Conservation (phyloP, 2,329 filamentous ascomycete genomes). For the Aspergillus uvarum region DNA sequence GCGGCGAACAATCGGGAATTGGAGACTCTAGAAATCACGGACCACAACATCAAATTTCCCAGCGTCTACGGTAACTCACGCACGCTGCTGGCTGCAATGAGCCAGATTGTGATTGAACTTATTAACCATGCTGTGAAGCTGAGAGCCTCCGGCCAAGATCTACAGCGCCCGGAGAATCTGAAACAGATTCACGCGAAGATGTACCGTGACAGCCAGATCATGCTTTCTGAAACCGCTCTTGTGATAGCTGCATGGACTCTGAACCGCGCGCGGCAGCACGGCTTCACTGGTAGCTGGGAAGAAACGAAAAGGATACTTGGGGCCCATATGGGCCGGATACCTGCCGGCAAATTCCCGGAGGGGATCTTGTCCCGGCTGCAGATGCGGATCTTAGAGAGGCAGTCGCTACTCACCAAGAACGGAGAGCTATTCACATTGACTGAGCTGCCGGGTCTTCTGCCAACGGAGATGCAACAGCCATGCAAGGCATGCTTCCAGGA, state of each 20-base stretch:
- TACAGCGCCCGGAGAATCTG: constrained; percentile 34
- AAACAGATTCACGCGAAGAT: constrained; percentile 44
- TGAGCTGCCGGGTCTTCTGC: constrained; percentile 33
- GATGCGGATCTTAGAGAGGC: constrained; percentile 33
- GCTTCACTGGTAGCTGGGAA: constrained; percentile 25
- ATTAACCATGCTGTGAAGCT: constrained; percentile 40
- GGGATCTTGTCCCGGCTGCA: constrained; percentile 31
- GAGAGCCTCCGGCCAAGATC: constrained; percentile 27
- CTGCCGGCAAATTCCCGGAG: constrained; percentile 29
- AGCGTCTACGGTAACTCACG: constrained; percentile 38
- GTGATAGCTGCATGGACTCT: constrained; percentile 43
- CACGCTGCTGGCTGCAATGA: constrained; percentile 39
- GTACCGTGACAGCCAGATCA: constrained; percentile 45
- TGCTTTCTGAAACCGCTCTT: constrained; percentile 40
- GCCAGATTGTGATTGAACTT: constrained; percentile 44
- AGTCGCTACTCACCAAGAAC: constrained; percentile 33
- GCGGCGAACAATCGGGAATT: constrained; percentile 44
- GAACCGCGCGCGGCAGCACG: constrained; percentile 32
- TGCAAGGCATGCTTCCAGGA: constrained; percentile 26
- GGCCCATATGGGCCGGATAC: constrained; percentile 32
- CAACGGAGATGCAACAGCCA: constrained; percentile 26
- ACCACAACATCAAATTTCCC: constrained; percentile 32
- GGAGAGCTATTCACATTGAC: constrained; percentile 39
- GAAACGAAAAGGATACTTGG: constrained; percentile 30
- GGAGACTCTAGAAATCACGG: constrained; percentile 34